A percentile compares a stretch with the other conserved stretches of the same genome.
Conservation (phyloP, 768 basidiomycete genomes). For the Mycena alexandri region DNA sequence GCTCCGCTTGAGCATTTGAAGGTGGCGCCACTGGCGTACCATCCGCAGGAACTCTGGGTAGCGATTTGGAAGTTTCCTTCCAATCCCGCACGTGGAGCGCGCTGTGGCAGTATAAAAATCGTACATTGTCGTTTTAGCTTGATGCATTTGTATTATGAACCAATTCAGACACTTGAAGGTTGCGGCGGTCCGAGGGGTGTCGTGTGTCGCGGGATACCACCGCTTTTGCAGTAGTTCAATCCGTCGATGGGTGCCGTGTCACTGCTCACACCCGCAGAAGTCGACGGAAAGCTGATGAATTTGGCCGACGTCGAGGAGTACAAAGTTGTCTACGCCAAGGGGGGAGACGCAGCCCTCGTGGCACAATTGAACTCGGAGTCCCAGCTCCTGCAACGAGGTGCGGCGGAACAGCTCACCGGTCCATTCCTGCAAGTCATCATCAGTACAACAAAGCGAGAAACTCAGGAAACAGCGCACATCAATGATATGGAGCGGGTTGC, state of each 20-base stretch:
- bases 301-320: constrained; percentile 32
- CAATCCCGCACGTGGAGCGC: constrained; percentile 21
- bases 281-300: constrained; percentile 39
- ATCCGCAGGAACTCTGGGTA: constrained; percentile 27
- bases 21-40: constrained; percentile 39
- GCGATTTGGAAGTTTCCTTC: constrained; percentile 12
- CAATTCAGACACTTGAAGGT: constrained; percentile 33
- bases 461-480: constrained; percentile 35
- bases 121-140: constrained; percentile 34
- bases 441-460: too few species aligned
- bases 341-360: constrained; percentile 33
- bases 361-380: constrained; percentile 41
- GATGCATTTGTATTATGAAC: constrained; percentile 23
- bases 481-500: constrained; percentile 35
- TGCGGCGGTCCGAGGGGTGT: constrained; percentile 27
- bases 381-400: constrained; percentile 31
- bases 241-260: neutral
- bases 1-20: constrained; percentile 45
- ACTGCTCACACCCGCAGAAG: constrained; percentile 39
- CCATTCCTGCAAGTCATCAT: constrained; percentile 35
- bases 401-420: constrained; percentile 31
- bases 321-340: constrained; percentile 16
- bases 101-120: constrained; percentile 37
- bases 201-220: constrained; percentile 38
- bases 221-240: constrained; percentile 34